Conservation (phyloP, 345 rosid genomes). For the Pistacia atlantica region DNA sequence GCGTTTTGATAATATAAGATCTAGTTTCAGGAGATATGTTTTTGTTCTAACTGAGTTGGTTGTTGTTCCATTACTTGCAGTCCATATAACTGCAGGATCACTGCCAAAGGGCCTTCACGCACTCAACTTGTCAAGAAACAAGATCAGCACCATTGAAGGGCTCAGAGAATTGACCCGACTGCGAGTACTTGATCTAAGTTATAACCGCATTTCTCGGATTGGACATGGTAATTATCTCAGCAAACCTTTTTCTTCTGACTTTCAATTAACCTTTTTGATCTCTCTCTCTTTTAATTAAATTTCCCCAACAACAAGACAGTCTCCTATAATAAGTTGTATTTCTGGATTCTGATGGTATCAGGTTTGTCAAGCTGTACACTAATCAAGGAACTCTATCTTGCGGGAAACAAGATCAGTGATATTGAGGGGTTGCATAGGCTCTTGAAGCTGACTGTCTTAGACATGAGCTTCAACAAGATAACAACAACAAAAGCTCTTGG, state of each 20-base stretch:
- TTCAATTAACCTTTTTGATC: neutral
- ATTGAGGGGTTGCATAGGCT: slow-evolving; percentile 91
- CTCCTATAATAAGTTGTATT: neutral
- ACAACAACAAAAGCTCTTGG: slow-evolving; percentile 81
- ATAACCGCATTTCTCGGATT: slow-evolving; percentile 83
- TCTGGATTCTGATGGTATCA: slow-evolving; percentile 26
- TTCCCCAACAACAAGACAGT: neutral
- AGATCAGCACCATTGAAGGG: slow-evolving; percentile 77
- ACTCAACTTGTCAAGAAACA: slow-evolving; percentile 81
- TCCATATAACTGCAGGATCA: slow-evolving; percentile 63
- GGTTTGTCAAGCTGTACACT: slow-evolving; percentile 83
- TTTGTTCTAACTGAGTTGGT: slow-evolving; percentile 1
- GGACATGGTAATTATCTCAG: slow-evolving; percentile 69
- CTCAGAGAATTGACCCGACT: slow-evolving; percentile 77
- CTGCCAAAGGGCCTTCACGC: slow-evolving; percentile 87
- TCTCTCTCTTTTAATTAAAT: neutral
- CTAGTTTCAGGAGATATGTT: neutral
- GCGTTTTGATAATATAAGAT: neutral
- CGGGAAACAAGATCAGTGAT: slow-evolving; percentile 89
- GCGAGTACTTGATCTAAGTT: slow-evolving; percentile 82
- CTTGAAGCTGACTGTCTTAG: slow-evolving; percentile 78
- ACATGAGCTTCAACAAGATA: slow-evolving; percentile 94
- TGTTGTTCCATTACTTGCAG: slow-evolving; percentile 43
- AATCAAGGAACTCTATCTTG: slow-evolving; percentile 86
- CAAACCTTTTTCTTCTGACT: neutral